Base-by-base conservation (phyloP, 768 basidiomycete genomes). In the Amanita subjunquillea region DNA sequence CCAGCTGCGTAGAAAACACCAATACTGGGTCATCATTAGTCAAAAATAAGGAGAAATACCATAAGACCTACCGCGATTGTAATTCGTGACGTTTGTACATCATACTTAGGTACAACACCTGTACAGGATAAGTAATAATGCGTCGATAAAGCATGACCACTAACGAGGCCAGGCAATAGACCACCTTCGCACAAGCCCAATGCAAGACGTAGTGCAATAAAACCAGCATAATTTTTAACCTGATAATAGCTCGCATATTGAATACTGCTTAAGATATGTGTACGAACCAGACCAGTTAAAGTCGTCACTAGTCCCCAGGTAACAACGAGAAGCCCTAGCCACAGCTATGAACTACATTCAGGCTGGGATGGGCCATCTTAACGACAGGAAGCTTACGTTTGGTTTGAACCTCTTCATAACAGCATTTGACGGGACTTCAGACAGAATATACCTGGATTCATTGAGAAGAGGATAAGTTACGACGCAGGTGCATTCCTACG, bases 171-270 rank as follows among this genome's bases (percentile, higher is more conserved):
- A 3, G 81, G 82, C 25, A 83, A 75, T 8, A 84, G 66, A 20
- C 82, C 82, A 3, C 82, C 85, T 69, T 84, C 83, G 56, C 78
- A 80, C 1, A 82, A 57, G 0, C 83, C 84, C 32, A 85, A 72
- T 51, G 75, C 72, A 50, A 85, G 64, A 7, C 83, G 70, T 41
- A 83, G 77, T 2, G 76, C 79, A 20, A 85, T 50, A n/a, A 87
- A 69, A 3, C 82, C 82, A 22, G 63, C 71, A 56, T 75, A 79
- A 53, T 71, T 80, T 42, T 80, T 68, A 32, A 81, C 74, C 62
- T 70, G 23, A n/a, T 5, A n/a, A 15, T 43, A 32, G 3, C 51
- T 50, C 17, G 17, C 3, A 32, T 29, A 20, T 46, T 7, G 13
- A 12, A 10, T 6, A 22, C 6, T 32, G 32, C 32, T 32, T 32